These are phyloP conservation scores for Mycena belliarum DNA, from an alignment of 768 basidiomycete genomes.

Conservation along the genomic window DNA sequence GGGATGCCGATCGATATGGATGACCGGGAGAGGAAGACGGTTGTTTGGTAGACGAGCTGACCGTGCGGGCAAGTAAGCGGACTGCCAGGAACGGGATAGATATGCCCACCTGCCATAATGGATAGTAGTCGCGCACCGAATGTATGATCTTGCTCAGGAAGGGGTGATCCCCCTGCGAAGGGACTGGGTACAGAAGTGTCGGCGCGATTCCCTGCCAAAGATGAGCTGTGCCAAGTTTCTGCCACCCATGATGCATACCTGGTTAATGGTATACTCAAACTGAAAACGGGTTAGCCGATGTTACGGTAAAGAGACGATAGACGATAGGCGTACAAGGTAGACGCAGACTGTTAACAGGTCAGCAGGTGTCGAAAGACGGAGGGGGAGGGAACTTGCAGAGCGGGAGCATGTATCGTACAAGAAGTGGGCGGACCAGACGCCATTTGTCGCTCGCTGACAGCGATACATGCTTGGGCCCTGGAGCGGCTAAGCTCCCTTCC, in stretches of 20 bases:
- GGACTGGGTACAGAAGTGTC: slow-evolving; percentile 86
- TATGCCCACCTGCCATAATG: slow-evolving; percentile 80
- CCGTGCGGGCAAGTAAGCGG: background rate
- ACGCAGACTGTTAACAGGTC: slow-evolving; percentile 34
- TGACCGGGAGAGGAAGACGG: slow-evolving; percentile 92
- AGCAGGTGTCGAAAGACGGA: background rate
- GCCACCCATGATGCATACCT: slow-evolving; percentile 40
- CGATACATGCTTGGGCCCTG: slow-evolving; percentile 45
- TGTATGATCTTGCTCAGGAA: slow-evolving; percentile 79
- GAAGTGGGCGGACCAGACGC: slow-evolving; percentile 74
- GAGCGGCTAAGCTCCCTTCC: slow-evolving; percentile 35
- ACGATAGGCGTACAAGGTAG: slow-evolving; percentile 44
- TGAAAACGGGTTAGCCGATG: slow-evolving; percentile 29
- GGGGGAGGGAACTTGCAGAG: slow-evolving; percentile 62
- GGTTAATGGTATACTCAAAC: slow-evolving; percentile 93
- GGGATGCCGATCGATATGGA: slow-evolving; percentile 85
- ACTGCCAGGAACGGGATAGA: too few species aligned
- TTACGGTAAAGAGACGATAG: background rate
- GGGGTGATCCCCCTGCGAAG: slow-evolving; percentile 56
- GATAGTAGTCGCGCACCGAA: slow-evolving; percentile 89
- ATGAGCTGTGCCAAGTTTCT: background rate
- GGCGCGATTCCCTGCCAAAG: slow-evolving; percentile 76
- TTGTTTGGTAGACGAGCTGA: slow-evolving; percentile 83
- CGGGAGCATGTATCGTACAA: slow-evolving; percentile 89
- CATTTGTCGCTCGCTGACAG: slow-evolving; percentile 78